phyloP scores from a whole-genome alignment of 228 moss, liverwort and hornwort genomes.

The Sphagnum fallax region DNA sequence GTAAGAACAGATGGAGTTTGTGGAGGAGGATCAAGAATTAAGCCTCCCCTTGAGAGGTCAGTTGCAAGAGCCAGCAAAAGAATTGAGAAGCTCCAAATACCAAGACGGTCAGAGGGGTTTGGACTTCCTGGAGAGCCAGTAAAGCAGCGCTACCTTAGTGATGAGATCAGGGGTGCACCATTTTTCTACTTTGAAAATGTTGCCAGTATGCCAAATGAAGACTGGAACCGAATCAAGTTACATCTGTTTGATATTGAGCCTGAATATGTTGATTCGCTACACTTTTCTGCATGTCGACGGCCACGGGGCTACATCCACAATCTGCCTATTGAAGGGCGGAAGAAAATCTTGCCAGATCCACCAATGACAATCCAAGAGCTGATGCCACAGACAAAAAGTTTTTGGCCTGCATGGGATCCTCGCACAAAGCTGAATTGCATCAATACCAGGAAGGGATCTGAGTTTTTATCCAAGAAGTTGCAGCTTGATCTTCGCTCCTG shows the following conservation, averaged over 20 bases:
- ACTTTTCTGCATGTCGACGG: constrained; percentile 62
- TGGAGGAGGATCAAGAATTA: neutral
- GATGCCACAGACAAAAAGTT: constrained; percentile 30
- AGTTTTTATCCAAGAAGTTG: constrained; percentile 19
- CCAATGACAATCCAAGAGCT: constrained; percentile 60
- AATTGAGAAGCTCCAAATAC: constrained; percentile 13
- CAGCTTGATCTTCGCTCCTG: constrained; percentile 13
- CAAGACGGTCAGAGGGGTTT: constrained; percentile 26
- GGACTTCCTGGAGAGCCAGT: constrained; percentile 54
- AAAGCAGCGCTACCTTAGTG: constrained; percentile 26
- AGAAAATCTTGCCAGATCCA: constrained; percentile 41
- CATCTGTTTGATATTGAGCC: constrained; percentile 45
- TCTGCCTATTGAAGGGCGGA: constrained; percentile 62
- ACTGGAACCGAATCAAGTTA: constrained; percentile 42
- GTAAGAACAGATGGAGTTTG: neutral
- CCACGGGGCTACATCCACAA: constrained; percentile 77
- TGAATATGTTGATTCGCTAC: constrained; percentile 56
- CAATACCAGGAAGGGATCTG: constrained; percentile 28
- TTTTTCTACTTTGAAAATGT: constrained; percentile 84
- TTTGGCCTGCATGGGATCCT: constrained; percentile 67
- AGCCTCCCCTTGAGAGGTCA: no score
- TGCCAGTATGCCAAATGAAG: constrained; percentile 51
- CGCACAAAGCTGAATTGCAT: constrained; percentile 48
- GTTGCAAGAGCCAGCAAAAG: no score
- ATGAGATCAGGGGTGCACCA: constrained; percentile 46